phyloP scores from a whole-genome alignment of 139 green algal species.

The Picochlorum costavermella region DNA sequence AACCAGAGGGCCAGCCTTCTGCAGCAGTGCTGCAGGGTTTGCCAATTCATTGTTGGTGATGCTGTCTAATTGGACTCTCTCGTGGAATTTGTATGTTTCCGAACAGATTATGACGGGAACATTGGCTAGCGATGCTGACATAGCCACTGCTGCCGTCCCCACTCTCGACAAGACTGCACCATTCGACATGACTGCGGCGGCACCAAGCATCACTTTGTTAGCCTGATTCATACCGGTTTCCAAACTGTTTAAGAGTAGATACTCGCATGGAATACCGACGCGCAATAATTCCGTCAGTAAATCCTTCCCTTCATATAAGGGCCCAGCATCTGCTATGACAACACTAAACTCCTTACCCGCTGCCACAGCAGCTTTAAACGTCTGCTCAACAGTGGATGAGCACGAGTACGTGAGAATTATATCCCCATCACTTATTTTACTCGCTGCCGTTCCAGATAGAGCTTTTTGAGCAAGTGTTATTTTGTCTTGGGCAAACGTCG shows the following conservation, averaged over 20 bases:
- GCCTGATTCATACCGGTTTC: conserved; percentile 71
- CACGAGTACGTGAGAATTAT: conserved; percentile 84
- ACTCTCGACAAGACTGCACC: conserved; percentile 76
- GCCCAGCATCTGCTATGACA: conserved; percentile 76
- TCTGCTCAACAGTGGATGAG: conserved; percentile 54
- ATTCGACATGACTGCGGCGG: conserved; percentile 84
- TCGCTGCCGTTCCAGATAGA: conserved; percentile 57
- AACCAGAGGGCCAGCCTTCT: background rate
- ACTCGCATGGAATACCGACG: conserved; percentile 67
- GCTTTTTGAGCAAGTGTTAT: conserved; percentile 59
- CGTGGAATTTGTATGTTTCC: conserved; percentile 93
- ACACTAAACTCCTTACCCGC: conserved; percentile 61
- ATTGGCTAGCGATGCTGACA: conserved; percentile 52
- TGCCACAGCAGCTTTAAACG: conserved; percentile 43
- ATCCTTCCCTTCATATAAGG: conserved; percentile 65
- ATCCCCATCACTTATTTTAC: conserved; percentile 78
- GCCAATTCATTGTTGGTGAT: conserved; percentile 96
- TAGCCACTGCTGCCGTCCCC: conserved; percentile 76
- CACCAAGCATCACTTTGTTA: conserved; percentile 85
- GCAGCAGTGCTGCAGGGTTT: conserved; percentile 53
- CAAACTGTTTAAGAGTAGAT: conserved; percentile 63
- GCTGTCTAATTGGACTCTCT: conserved; percentile 71
- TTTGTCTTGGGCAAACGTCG: conserved; percentile 56
- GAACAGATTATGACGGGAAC: conserved; percentile 88
- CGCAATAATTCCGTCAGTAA: conserved; percentile 52